These are phyloP conservation scores for Zygosaccharomyces lentus DNA, from an alignment of 805 yeast species.

Conservation along the genomic window DNA sequence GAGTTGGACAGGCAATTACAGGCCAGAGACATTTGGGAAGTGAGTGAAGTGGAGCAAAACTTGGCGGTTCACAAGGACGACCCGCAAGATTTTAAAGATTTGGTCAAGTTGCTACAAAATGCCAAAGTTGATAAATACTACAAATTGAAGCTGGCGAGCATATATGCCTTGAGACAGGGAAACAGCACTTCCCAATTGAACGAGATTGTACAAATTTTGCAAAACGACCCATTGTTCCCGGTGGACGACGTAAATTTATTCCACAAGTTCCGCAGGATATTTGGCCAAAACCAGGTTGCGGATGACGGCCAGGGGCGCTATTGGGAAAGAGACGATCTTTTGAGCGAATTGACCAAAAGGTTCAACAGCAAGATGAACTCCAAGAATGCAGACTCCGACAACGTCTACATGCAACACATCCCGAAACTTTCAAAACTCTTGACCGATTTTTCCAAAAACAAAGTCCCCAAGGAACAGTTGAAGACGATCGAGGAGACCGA, in stretches of 20 bases:
- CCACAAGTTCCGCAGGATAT: slow-evolving; percentile 41
- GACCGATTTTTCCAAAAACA: slow-evolving; percentile 36
- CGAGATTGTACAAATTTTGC: slow-evolving; percentile 41
- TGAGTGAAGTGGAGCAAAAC: slow-evolving; percentile 87
- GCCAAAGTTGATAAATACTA: slow-evolving; percentile 46
- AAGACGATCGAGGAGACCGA: slow-evolving; percentile 37
- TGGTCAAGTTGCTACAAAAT: slow-evolving; percentile 51
- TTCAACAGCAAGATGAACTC: slow-evolving; percentile 34
- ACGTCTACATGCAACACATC: slow-evolving; percentile 85
- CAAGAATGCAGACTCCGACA: slow-evolving; percentile 45
- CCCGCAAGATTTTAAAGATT: slow-evolving; percentile 48
- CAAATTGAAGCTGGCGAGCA: slow-evolving; percentile 66
- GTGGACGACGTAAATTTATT: slow-evolving; percentile 41
- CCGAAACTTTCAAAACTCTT: slow-evolving; percentile 53
- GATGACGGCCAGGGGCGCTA: slow-evolving; percentile 7
- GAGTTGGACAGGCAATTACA: slow-evolving; percentile 78
- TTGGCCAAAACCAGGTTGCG: slow-evolving; percentile 7
- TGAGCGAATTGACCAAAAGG: slow-evolving; percentile 33
- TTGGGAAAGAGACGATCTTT: slow-evolving; percentile 27
- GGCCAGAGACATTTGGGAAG: slow-evolving; percentile 63
- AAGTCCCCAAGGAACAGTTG: slow-evolving; percentile 35
- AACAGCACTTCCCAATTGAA: slow-evolving; percentile 47
- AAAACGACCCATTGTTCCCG: slow-evolving; percentile 33
- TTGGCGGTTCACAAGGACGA: slow-evolving; percentile 65
- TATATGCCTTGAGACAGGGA: slow-evolving; percentile 74